Conservation (phyloP, 352 stramenopile genomes). For the Phytopythium litorale region DNA sequence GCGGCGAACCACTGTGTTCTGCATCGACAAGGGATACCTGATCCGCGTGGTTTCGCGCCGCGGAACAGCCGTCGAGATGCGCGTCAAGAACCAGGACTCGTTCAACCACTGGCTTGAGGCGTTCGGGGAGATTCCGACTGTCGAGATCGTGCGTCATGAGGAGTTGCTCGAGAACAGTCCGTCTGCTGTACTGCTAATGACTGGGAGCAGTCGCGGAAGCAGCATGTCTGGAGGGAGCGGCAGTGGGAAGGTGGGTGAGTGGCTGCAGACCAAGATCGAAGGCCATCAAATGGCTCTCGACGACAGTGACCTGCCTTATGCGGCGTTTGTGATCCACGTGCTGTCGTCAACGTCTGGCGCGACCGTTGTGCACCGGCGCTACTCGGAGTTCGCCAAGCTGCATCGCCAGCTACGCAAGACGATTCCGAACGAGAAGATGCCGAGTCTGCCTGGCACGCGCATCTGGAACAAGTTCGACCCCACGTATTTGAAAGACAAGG, state of each 20-base stretch:
- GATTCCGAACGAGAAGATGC: constrained; percentile 76
- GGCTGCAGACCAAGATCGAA: constrained; percentile 80
- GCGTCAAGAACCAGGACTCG: constrained; percentile 65
- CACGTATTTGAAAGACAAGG: constrained; percentile 78
- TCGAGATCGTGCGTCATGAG: constrained; percentile 62
- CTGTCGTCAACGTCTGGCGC: constrained; percentile 55
- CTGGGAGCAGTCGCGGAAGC: constrained; percentile 11
- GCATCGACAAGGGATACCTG: constrained; percentile 69
- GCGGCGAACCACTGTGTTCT: constrained; percentile 59
- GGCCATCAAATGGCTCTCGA: constrained; percentile 61
- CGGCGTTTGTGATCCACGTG: constrained; percentile 79
- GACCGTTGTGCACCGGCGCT: constrained; percentile 71
- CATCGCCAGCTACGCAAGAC: constrained; percentile 74
- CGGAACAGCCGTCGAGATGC: constrained; percentile 74
- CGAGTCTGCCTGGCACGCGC: constrained; percentile 56
- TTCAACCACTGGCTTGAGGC: constrained; percentile 75
- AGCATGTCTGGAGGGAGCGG: constrained; percentile 2
- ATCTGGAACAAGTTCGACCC: constrained; percentile 87
- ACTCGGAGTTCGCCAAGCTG: constrained; percentile 75
- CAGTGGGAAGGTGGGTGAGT: constrained; percentile 37
- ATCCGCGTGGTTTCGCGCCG: constrained; percentile 70
- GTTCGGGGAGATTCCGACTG: constrained; percentile 50
- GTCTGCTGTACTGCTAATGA: constrained; percentile 72
- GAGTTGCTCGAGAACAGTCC: constrained; percentile 81
- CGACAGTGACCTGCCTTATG: constrained; percentile 69